Base-by-base conservation (phyloP, 371 early-diverging fungal genomes). In the Quaeritorhiza haematococci region DNA sequence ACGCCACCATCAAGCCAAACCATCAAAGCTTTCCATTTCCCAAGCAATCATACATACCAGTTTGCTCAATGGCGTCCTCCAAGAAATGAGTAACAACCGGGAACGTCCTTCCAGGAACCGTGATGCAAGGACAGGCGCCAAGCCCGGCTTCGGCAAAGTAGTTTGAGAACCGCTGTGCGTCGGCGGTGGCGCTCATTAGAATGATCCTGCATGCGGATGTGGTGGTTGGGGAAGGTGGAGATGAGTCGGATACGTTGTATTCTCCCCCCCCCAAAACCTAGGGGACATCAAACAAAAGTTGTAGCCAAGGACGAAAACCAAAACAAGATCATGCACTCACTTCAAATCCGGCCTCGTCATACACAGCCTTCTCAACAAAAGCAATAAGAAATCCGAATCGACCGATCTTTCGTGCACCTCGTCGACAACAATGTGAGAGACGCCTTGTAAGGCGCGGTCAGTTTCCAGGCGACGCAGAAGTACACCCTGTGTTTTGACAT, bases 61-160 rank as follows among this genome's bases (percentile, higher is more conserved):
- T 69, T 13, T 51, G 30, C 53, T 56, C 71, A 19, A 86, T 61
- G 10, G 85, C 82, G 51, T 93, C 91, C 54, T 93, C 93, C 55
- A 92, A 52, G 35, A 77, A 92, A 17, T 75, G 68, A 8, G 80
- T 79, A 34, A 56, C 42, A 13, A 95, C 93, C 7, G 91, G 92
- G 67, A 82, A 92, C 0, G 86, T 87, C 53, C 87, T 73, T 21
- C 93, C 92, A 8, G 91, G 87, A 7, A 94, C 86, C 28, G 79
- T 67, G 0, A 94, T 23, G 62, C 0, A 85, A 78, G 49, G 88
- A 83, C 29, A 86, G 60, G n/a, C 3, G 32, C 46, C 45, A 13
- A 33, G 24, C 3, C 54, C 48, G 1, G 47, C 49, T 41, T 64
- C 62, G 3, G 74, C 82, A 38, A 82, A 80, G 55, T 76, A 78